Conservation (phyloP, 768 basidiomycete species). For the Tricholoma furcatifolium region DNA sequence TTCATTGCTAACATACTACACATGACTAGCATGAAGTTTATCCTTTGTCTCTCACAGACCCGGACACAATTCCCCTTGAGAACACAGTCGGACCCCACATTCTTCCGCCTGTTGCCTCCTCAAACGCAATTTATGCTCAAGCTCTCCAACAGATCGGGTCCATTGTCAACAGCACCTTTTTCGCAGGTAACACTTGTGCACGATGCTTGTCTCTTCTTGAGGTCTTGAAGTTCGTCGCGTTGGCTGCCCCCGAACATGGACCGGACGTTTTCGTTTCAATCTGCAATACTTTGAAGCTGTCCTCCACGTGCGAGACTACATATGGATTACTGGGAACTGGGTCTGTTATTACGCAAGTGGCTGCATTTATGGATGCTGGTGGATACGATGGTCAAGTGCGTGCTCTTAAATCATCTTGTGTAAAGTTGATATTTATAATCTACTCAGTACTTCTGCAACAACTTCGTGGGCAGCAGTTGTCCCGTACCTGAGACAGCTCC, state of each 20-base stretch:
- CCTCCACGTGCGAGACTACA: conserved; percentile 45
- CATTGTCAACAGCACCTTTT: conserved; percentile 50
- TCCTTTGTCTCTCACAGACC: conserved; percentile 61
- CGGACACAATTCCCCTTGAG: conserved; percentile 54
- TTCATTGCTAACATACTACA: not conserved
- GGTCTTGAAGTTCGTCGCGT: conserved; percentile 61
- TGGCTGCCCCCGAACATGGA: conserved; percentile 61
- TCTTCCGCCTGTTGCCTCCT: conserved; percentile 55
- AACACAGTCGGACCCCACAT: conserved; percentile 65
- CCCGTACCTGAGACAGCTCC: conserved; percentile 55
- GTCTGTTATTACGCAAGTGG: conserved; percentile 65
- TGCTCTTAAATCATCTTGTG: conserved; percentile 2
- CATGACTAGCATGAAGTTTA: conserved; percentile 51
- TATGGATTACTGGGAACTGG: conserved; percentile 52
- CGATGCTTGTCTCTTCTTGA: conserved; percentile 61
- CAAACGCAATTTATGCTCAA: conserved; percentile 43
- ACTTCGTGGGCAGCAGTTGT: conserved; percentile 54
- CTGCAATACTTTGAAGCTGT: conserved; percentile 61
- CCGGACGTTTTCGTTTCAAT: conserved; percentile 54
- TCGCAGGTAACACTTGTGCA: conserved; percentile 53
- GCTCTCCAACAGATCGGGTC: conserved; percentile 60
- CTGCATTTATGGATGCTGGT: conserved; percentile 67
- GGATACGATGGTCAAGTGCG: conserved; percentile 72
- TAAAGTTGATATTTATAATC: not conserved
- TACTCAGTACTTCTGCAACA: conserved; percentile 53